Evolutionary conservation across 2,329 filamentous ascomycete genomes (phyloP).

Genomic region (Aureobasidium mangrovei): DNA sequence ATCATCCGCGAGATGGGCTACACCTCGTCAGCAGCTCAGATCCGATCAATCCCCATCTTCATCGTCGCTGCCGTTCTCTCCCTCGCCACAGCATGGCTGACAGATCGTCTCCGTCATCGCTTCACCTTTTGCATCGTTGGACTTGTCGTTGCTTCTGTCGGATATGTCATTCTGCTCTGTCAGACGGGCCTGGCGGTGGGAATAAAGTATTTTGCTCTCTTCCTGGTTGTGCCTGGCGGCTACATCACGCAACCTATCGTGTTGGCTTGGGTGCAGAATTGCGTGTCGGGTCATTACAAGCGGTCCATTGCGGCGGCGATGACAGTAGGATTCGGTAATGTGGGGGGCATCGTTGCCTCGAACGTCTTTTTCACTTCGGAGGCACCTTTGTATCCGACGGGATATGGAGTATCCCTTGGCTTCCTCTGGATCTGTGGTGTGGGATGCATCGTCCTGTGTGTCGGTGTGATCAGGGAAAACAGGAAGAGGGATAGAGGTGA

Average conservation of each 20-base stretch:
- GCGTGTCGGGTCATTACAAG: constrained; percentile 51
- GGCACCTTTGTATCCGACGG: constrained; percentile 41
- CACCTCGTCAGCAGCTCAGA: constrained; percentile 30
- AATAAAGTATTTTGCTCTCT: constrained; percentile 47
- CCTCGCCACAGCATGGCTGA: constrained; percentile 37
- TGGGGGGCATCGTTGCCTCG: constrained; percentile 42
- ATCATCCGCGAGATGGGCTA: constrained; percentile 36
- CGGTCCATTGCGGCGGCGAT: constrained; percentile 46
- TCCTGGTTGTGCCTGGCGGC: constrained; percentile 45
- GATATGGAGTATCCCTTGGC: constrained; percentile 41
- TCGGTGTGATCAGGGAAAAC: constrained; percentile 38
- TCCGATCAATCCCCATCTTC: constrained; percentile 32
- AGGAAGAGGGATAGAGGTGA: constrained; percentile 38
- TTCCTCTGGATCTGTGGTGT: constrained; percentile 39
- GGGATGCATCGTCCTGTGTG: constrained; percentile 33
- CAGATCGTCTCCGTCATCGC: constrained; percentile 44
- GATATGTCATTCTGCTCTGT: constrained; percentile 47
- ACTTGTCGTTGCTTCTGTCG: constrained; percentile 41
- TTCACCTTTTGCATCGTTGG: constrained; percentile 48
- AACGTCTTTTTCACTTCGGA: constrained; percentile 44
- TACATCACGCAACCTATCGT: constrained; percentile 48
- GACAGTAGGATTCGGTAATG: constrained; percentile 44
- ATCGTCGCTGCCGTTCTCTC: constrained; percentile 32
- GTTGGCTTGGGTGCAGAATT: constrained; percentile 50
- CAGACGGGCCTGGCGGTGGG: constrained; percentile 34